A percentile compares a stretch with the other conserved stretches of the same genome.
Conservation (phyloP, 176 grass and related monocot species). For the Rhynchospora tenuis region DNA sequence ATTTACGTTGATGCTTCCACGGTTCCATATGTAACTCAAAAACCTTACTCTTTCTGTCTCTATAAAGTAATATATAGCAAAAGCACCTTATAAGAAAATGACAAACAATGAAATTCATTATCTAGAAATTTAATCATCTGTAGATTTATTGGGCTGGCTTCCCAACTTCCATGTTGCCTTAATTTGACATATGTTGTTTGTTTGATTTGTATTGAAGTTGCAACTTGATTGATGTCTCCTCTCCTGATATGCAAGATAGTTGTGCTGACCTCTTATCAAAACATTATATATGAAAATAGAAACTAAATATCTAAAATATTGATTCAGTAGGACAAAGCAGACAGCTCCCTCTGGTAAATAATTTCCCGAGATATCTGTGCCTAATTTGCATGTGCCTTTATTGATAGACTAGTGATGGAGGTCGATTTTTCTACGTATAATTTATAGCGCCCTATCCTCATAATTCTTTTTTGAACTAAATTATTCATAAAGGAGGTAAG, state of each 20-base stretch:
- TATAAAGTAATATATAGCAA: background rate
- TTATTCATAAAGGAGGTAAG: conserved; percentile 4
- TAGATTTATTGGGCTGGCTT: background rate
- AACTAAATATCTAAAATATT: background rate
- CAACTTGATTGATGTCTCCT: background rate
- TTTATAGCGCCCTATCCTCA: background rate
- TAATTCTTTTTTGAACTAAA: conserved; percentile 5
- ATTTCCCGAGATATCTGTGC: background rate
- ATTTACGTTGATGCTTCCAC: conserved; percentile 10
- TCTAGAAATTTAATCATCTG: background rate
- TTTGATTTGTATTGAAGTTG: background rate
- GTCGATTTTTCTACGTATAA: background rate
- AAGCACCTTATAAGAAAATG: background rate
- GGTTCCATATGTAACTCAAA: conserved; percentile 7
- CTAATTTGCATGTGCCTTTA: background rate
- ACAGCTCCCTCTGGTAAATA: background rate
- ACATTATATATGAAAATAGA: background rate
- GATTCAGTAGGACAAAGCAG: background rate
- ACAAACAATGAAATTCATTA: background rate
- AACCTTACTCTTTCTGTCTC: background rate
- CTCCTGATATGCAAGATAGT: background rate
- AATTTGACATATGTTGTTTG: background rate
- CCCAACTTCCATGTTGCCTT: background rate
- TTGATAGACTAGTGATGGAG: background rate
- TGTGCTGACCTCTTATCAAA: background rate